Evolutionary conservation across 2,329 filamentous ascomycete species (phyloP).

Genomic region (Immersiporthe knoxdaviesiana): DNA sequence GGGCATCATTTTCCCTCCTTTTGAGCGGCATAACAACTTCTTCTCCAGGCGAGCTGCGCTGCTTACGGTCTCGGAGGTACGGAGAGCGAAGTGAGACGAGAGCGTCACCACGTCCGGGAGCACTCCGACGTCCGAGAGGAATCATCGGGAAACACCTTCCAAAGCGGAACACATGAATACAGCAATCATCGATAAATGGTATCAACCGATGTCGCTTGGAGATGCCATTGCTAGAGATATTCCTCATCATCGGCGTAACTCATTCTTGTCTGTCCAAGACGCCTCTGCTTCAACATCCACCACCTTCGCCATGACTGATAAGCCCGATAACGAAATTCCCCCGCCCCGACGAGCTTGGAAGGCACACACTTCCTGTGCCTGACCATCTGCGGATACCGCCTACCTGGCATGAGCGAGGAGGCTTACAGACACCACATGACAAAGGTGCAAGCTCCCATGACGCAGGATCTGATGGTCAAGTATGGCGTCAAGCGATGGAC

Average conservation of each 20-base stretch:
- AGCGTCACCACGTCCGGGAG: neutral
- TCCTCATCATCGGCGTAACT: neutral
- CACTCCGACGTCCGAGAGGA: neutral
- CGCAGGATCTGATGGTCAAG: slow-evolving; percentile 52
- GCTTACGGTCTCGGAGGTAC: neutral
- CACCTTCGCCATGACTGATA: neutral
- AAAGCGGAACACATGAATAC: neutral
- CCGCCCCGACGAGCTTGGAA: neutral
- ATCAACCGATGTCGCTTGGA: neutral
- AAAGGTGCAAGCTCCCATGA: slow-evolving; percentile 50
- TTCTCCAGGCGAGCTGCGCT: too few relatives aligned
- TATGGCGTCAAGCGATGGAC: slow-evolving; percentile 53
- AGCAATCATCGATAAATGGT: neutral
- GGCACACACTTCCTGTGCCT: slow-evolving; percentile 44
- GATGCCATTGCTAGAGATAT: neutral
- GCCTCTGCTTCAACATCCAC: neutral
- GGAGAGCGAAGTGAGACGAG: neutral
- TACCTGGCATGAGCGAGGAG: slow-evolving; percentile 51
- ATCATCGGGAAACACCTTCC: neutral
- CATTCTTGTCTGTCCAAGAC: neutral
- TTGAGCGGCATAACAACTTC: too few relatives aligned
- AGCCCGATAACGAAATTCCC: neutral
- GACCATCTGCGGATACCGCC: slow-evolving; percentile 52
- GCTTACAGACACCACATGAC: slow-evolving; percentile 52
- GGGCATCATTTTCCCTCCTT: neutral